Conservation (phyloP, 768 basidiomycete species). For the Ramaria rubella region DNA sequence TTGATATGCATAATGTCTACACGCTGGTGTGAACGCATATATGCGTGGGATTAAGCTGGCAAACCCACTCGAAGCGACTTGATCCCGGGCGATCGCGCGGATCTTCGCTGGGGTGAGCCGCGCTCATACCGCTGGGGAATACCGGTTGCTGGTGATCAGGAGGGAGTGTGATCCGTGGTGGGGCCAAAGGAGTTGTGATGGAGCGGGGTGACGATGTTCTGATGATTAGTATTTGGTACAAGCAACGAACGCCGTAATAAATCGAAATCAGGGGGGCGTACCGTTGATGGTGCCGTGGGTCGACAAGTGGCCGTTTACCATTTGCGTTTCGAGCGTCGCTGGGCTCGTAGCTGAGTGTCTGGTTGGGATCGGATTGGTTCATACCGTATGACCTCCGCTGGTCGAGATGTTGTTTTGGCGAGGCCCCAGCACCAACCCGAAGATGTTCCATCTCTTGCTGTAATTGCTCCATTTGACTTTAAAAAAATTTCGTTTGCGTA, state of each 20-base stretch:
- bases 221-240: no score
- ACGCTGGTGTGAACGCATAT: constrained; percentile 16
- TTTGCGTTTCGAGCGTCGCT: constrained; percentile 44
- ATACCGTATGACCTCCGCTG: background rate
- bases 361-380: background rate
- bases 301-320: constrained; percentile 57
- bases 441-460: constrained; percentile 5
- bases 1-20: constrained; percentile 64
- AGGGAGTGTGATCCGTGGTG: constrained; percentile 62
- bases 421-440: background rate
- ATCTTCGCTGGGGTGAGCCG: background rate
- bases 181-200: constrained; percentile 46
- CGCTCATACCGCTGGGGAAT: constrained; percentile 25
- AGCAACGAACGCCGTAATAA: no score
- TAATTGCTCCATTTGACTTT: constrained; percentile 7
- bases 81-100: constrained; percentile 39
- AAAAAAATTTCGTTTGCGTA: background rate
- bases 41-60: constrained; percentile 13
- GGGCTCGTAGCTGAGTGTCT: constrained; percentile 19
- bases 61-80: constrained; percentile 40
- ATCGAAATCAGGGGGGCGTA: background rate
- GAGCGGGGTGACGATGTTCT: constrained; percentile 48
- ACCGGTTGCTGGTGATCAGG: constrained; percentile 49
- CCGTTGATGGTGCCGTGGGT: constrained; percentile 22
- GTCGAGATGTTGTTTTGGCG: constrained; percentile 1